These are phyloP conservation scores for Rhodosporidiobolus sp. DNA, from an alignment of 768 basidiomycete species.

Conservation along the genomic window DNA sequence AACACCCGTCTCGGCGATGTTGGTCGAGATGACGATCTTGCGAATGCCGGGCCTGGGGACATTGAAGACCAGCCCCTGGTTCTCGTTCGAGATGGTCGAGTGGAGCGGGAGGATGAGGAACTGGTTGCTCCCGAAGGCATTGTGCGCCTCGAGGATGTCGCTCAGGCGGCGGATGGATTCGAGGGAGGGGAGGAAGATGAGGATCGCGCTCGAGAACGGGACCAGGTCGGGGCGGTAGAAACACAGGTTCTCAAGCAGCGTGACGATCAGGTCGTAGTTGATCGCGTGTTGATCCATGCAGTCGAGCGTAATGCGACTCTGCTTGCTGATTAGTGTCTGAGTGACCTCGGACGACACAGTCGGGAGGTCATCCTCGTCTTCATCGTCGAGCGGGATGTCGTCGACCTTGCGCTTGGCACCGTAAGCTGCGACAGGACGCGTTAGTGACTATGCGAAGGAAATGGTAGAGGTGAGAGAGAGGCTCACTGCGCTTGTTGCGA, in stretches of 20 bases:
- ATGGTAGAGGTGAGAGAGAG: neutral
- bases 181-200: constrained; percentile 92
- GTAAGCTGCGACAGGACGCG: neutral
- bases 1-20: constrained; percentile 94
- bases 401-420: constrained; percentile 48
- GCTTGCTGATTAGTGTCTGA: constrained; percentile 53
- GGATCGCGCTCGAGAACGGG: constrained; percentile 69
- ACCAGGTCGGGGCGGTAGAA: constrained; percentile 53
- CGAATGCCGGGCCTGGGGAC: constrained; percentile 71
- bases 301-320: constrained; percentile 73
- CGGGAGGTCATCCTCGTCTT: constrained; percentile 46
- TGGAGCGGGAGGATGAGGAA: constrained; percentile 84
- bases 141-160: constrained; percentile 75
- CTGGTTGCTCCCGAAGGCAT: constrained; percentile 61
- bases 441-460: constrained; percentile 4
- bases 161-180: constrained; percentile 86
- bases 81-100: constrained; percentile 86
- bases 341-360: constrained; percentile 11
- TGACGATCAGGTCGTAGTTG: constrained; percentile 83
- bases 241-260: constrained; percentile 77
- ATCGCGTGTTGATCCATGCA: constrained; percentile 82
- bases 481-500: constrained; percentile 28
- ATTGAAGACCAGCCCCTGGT: constrained; percentile 86
- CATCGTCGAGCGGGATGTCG: constrained; percentile 58
- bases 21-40: constrained; percentile 80